Evolutionary conservation across 208 protist species (phyloP).

Genomic region (Angomonas desouzai): DNA sequence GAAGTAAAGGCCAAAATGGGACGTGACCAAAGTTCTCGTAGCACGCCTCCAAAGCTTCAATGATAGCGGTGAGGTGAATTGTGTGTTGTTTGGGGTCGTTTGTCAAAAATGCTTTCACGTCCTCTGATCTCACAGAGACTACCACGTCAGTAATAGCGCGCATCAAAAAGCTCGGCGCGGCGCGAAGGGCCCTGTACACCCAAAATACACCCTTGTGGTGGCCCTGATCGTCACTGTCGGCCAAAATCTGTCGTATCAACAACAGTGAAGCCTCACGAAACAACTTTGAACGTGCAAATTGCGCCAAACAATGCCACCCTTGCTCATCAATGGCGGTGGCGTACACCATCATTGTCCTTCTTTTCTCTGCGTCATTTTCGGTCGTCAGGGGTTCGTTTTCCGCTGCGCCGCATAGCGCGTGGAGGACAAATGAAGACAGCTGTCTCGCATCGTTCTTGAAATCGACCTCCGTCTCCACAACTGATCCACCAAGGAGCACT

Average conservation of each 20-base stretch:
- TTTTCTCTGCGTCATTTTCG: background rate
- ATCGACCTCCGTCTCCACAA: background rate
- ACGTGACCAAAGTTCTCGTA: background rate
- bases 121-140: slow-evolving; percentile 16
- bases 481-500: background rate
- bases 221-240: background rate
- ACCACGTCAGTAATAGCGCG: slow-evolving; percentile 64
- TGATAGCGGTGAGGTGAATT: background rate
- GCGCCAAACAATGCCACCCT: slow-evolving; percentile 53
- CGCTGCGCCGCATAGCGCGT: background rate
- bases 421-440: background rate
- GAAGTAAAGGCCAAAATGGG: background rate
- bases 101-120: background rate
- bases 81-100: background rate
- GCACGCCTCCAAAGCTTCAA: background rate
- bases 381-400: background rate
- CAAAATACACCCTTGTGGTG: slow-evolving; percentile 13
- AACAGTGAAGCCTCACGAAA: slow-evolving; percentile 13
- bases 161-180: slow-evolving; percentile 41
- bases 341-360: background rate
- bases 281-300: slow-evolving; percentile 33
- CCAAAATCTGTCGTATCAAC: background rate
- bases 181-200: slow-evolving; percentile 39
- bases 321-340: slow-evolving; percentile 37
- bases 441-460: background rate